Evolutionary conservation across 1,284 basidiomycete species (phyloP), one percentile per base, ranked within the genome.

Genomic region (Heterobasidion irregulare): DNA sequence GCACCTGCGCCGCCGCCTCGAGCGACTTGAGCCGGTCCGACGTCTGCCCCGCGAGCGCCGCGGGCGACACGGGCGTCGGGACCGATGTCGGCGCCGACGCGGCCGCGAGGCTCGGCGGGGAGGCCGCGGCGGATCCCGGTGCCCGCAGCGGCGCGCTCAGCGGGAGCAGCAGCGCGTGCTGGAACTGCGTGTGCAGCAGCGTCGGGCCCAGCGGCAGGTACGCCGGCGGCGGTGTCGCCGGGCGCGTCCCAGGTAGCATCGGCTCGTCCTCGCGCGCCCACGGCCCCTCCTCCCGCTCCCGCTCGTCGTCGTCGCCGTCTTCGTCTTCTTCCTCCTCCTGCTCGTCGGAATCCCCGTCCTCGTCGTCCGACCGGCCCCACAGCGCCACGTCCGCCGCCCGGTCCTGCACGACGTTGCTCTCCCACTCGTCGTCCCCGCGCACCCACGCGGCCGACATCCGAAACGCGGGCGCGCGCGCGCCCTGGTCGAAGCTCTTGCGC

Each of bases 41-140:
- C 1, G 79, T 72, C 2, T 76, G 76, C 6, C 82, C 83, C 16
- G 85, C 66, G 0, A 75, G 73, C 1, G 86, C 84, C 6, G 84
- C 86, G 32, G 87, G 87, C 0, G 87, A 90, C 3, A 89, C 85
- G 1, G 87, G 87, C 0, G 87, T 90, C 2, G 86, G 87, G 0
- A 84, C 86, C 12, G 82, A 85, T 2, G 70, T 68, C 8, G 76
- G 72, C 0, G 74, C 74, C 9, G 72, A 63, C n/a, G 70, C 67
- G 13, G 70, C 65, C 0, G 73, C 66, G 13, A 75, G 70, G 46
- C 66, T 69, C 47, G 75, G 69, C 36, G 72, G 71, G 12, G 71
- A 70, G 10, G 76, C 72, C 8, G 78, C 49, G 49, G 49, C 32
- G 18, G 47, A 70, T 2, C 75, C 82, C 1, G 82, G 79, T 1